Evolutionary conservation across 2,329 filamentous ascomycete species (phyloP).

Genomic region (Neocucurbitaria cava): DNA sequence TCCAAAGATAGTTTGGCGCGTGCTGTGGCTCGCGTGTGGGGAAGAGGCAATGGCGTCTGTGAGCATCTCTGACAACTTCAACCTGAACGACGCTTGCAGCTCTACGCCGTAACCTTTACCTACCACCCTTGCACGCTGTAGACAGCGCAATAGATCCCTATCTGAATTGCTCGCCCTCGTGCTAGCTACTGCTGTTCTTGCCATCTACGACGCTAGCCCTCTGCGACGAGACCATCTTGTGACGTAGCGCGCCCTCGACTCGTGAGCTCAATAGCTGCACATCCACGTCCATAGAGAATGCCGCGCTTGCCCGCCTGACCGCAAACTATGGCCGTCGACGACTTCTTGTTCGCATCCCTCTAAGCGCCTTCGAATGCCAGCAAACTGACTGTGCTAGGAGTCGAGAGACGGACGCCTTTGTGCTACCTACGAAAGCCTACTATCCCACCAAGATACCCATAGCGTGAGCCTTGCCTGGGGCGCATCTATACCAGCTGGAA

Average conservation of each 20-base stretch:
- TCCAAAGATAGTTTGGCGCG: background rate
- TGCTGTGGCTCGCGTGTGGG: background rate
- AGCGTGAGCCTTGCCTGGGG: constrained; percentile 45
- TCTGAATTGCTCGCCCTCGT: background rate
- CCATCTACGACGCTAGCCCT: background rate
- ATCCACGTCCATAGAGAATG: constrained; percentile 33
- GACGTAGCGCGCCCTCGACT: constrained; percentile 18
- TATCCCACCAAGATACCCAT: constrained; percentile 58
- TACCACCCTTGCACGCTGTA: background rate
- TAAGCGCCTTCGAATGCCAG: background rate
- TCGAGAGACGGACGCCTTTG: constrained; percentile 56
- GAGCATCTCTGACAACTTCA: background rate
- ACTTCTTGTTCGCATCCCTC: constrained; percentile 38
- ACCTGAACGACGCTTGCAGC: background rate
- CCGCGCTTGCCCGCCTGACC: constrained; percentile 31
- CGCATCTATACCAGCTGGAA: background rate
- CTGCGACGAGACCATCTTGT: constrained; percentile 10
- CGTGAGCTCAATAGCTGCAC: constrained; percentile 14
- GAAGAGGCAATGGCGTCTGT: background rate
- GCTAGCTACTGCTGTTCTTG: background rate
- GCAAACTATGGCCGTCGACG: constrained; percentile 49
- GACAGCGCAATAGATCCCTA: background rate
- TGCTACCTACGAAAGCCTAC: constrained; percentile 54
- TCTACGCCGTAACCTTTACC: background rate
- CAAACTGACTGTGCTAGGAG: constrained; percentile 45